Conservation (phyloP, 2,329 filamentous ascomycete species). For the Colletotrichum sp. region DNA sequence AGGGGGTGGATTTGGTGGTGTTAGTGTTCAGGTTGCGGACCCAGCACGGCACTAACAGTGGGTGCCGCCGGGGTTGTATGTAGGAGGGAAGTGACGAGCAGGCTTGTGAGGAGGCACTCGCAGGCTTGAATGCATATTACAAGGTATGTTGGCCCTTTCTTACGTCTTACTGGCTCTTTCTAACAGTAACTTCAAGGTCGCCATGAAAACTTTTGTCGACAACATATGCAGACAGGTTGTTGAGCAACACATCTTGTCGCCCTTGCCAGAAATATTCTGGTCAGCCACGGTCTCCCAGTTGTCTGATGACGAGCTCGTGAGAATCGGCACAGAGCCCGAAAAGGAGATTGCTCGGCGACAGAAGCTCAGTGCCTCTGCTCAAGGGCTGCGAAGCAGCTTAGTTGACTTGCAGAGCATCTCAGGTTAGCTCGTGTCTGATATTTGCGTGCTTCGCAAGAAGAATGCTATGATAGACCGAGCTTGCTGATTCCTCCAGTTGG, state of each 20-base stretch:
- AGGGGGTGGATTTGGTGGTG: no score
- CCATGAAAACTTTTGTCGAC: conserved; percentile 25
- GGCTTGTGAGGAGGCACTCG: conserved; percentile 21
- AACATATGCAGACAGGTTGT: conserved; percentile 26
- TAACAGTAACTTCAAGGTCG: neutral
- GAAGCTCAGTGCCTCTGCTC: neutral
- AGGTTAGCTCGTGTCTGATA: neutral
- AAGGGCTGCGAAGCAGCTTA: neutral
- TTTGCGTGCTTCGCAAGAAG: neutral
- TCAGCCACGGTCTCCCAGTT: neutral
- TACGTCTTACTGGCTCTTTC: neutral
- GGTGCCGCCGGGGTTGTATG: no score
- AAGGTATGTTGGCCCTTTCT: conserved; percentile 1
- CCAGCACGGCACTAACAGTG: no score
- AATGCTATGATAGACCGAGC: neutral
- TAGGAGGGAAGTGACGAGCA: no score
- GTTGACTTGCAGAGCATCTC: neutral
- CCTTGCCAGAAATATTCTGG: conserved; percentile 2
- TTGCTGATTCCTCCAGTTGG: neutral
- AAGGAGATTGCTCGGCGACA: neutral
- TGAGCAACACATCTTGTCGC: conserved; percentile 22
- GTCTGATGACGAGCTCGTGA: conserved; percentile 1
- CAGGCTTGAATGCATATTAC: conserved; percentile 26
- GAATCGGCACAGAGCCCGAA: conserved; percentile 4
- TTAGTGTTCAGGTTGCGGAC: no score